Conservation (phyloP, 768 basidiomycete species). For the Amanita inopinata region DNA sequence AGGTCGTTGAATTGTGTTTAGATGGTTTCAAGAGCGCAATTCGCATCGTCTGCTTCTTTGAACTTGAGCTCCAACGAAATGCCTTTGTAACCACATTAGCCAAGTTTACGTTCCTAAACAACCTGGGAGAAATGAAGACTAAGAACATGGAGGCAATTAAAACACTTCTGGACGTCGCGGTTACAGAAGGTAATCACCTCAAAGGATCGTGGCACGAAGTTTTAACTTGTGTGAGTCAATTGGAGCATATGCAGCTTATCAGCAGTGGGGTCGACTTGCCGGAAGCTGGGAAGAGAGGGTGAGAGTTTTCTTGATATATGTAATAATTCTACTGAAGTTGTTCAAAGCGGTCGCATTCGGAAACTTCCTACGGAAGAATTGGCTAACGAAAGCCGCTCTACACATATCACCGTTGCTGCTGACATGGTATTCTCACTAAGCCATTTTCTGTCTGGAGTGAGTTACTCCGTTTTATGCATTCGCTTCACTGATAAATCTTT, state of each 20-base stretch:
- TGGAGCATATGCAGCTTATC: constrained; percentile 98
- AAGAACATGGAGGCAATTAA: constrained; percentile 99
- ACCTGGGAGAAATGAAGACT: constrained; percentile 96
- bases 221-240: constrained; percentile 91
- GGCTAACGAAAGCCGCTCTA: constrained; percentile 93
- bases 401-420: constrained; percentile 96
- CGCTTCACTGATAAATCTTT: not conserved
- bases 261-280: constrained; percentile 81
- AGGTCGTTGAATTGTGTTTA: constrained; percentile 83
- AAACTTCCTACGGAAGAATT: constrained; percentile 85
- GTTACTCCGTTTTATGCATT: constrained; percentile 20
- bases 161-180: constrained; percentile 85
- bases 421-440: constrained; percentile 99
- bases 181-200: constrained; percentile 93
- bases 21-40: constrained; percentile 98
- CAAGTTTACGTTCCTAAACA: constrained; percentile 97
- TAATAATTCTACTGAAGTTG: not conserved
- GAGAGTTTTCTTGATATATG: constrained; percentile 16
- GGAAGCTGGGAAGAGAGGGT: constrained; percentile 78
- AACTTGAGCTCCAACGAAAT: constrained; percentile 95
- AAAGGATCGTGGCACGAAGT: constrained; percentile 97
- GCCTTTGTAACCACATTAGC: constrained; percentile 94
- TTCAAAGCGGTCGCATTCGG: constrained; percentile 32
- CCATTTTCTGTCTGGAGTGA: constrained; percentile 87
- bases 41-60: constrained; percentile 92